Percentiles rank a stretch among this genome's conserved stretches.
These are phyloP conservation scores for Diaporthe velutina DNA, from an alignment of 2,329 filamentous ascomycete genomes.

Conservation along the genomic window DNA sequence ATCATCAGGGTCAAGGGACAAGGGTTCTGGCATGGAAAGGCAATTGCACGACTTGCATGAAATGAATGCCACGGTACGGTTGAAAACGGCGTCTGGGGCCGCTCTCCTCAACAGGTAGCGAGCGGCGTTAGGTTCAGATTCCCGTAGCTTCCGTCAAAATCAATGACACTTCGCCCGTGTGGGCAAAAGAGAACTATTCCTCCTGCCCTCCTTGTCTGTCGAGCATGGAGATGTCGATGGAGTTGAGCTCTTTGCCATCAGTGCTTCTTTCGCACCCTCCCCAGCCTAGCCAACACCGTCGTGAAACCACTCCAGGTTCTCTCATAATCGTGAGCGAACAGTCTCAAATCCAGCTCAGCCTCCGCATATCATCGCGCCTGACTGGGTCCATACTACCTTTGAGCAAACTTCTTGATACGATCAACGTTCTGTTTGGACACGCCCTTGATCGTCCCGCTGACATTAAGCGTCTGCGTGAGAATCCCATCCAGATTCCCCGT, in stretches of 20 bases:
- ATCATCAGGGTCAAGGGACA: conserved; percentile 36
- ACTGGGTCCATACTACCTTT: too few species aligned
- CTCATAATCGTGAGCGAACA: conserved; percentile 43
- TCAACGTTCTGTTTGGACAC: conserved; percentile 51
- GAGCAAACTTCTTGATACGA: conserved; percentile 43
- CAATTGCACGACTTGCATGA: conserved; percentile 38
- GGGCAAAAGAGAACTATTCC: conserved; percentile 26
- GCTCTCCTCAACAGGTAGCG: conserved; percentile 19
- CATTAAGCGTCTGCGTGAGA: conserved; percentile 17
- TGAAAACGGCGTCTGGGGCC: conserved; percentile 38
- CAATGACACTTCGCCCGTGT: conserved; percentile 37
- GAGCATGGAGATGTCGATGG: too few species aligned
- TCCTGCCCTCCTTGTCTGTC: background rate
- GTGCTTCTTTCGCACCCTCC: background rate
- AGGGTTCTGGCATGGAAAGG: conserved; percentile 35
- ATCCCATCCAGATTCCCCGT: conserved; percentile 42
- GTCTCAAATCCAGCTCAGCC: conserved; percentile 41
- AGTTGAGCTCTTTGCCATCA: rapidly evolving
- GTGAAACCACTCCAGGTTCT: conserved; percentile 44
- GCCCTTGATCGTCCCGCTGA: conserved; percentile 32
- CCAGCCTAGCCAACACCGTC: conserved; percentile 43
- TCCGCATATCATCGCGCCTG: conserved; percentile 44
- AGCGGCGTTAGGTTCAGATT: conserved; percentile 38
- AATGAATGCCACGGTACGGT: conserved; percentile 33
- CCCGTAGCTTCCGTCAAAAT: conserved; percentile 39